A percentile compares a stretch with the other conserved stretches of the same genome.
phyloP scores from a whole-genome alignment of 2,329 filamentous ascomycete genomes.

The Ophiostoma australiae region DNA sequence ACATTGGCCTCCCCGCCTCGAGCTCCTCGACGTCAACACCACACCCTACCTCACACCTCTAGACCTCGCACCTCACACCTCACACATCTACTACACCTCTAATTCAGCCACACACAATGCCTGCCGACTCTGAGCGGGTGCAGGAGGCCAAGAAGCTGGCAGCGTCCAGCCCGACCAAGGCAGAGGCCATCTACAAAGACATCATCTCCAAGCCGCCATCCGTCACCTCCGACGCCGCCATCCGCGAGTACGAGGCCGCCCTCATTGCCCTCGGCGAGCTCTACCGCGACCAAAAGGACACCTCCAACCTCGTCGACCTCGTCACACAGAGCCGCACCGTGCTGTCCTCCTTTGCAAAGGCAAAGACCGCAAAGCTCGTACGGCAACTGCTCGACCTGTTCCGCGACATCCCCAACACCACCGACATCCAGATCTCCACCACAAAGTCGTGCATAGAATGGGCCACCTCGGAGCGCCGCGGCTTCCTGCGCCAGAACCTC shows the following conservation, averaged over 20 bases:
- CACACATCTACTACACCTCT: not conserved
- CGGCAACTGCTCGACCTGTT: constrained; percentile 96
- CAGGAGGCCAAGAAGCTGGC: constrained; percentile 81
- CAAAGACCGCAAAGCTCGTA: constrained; percentile 96
- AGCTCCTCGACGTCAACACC: not conserved
- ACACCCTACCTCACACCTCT: not conserved
- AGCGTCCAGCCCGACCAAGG: constrained; percentile 75
- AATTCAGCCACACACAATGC: constrained; percentile 39
- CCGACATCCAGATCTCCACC: constrained; percentile 88
- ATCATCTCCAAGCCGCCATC: constrained; percentile 82
- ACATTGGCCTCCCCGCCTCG: not conserved
- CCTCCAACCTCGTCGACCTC: constrained; percentile 80
- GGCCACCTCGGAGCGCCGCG: constrained; percentile 89
- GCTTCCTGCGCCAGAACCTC: constrained; percentile 95
- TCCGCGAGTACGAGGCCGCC: constrained; percentile 86
- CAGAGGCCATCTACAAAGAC: constrained; percentile 82
- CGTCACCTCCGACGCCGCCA: constrained; percentile 74
- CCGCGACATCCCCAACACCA: constrained; percentile 85
- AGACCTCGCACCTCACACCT: not conserved
- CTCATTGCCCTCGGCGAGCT: constrained; percentile 85
- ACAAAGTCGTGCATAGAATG: constrained; percentile 99
- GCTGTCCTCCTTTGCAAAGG: constrained; percentile 94
- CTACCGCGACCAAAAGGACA: constrained; percentile 83
- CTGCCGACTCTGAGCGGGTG: constrained; percentile 62
- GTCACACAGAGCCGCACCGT: constrained; percentile 86